Evolutionary conservation across 169 alveolate genomes (phyloP).

Genomic region (Cryptosporidium ryanae): DNA sequence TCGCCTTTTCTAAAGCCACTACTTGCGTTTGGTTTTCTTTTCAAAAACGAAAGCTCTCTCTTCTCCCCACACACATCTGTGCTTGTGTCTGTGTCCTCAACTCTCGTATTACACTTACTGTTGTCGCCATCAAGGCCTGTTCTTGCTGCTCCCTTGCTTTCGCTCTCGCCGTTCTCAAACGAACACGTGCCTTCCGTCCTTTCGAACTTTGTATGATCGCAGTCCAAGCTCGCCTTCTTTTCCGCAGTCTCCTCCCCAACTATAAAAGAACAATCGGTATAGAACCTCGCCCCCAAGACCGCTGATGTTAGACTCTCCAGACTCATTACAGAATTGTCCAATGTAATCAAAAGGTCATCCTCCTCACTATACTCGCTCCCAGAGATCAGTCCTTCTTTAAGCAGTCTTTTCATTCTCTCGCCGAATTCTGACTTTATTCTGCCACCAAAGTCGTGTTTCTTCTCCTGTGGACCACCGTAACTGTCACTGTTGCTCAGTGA

Average conservation of each 20-base stretch:
- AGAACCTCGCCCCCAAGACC: constrained; percentile 12
- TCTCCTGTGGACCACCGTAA: background rate
- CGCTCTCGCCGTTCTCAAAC: too few species aligned
- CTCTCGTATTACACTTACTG: too few species aligned
- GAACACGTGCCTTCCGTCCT: too few species aligned
- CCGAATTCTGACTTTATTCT: constrained; percentile 37
- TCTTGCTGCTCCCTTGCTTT: too few species aligned
- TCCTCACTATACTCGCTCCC: background rate
- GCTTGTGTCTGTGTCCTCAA: too few species aligned
- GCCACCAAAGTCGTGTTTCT: background rate
- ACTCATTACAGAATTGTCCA: constrained; percentile 58
- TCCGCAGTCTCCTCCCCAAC: constrained; percentile 3
- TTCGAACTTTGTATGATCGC: too few species aligned
- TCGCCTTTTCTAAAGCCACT: background rate
- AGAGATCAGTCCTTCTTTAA: constrained; percentile 14
- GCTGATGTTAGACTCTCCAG: constrained; percentile 40
- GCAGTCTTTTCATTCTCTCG: constrained; percentile 27
- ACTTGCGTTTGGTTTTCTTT: too few species aligned
- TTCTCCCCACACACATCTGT: too few species aligned
- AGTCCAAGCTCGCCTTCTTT: too few species aligned
- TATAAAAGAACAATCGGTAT: constrained; percentile 16
- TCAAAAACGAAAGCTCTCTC: too few species aligned
- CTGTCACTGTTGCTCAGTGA: constrained; percentile 1
- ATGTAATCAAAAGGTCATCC: constrained; percentile 10
- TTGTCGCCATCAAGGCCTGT: too few species aligned